Base-by-base conservation (phyloP, 2,329 filamentous ascomycete species). In the Teratosphaeria gauchensis region DNA sequence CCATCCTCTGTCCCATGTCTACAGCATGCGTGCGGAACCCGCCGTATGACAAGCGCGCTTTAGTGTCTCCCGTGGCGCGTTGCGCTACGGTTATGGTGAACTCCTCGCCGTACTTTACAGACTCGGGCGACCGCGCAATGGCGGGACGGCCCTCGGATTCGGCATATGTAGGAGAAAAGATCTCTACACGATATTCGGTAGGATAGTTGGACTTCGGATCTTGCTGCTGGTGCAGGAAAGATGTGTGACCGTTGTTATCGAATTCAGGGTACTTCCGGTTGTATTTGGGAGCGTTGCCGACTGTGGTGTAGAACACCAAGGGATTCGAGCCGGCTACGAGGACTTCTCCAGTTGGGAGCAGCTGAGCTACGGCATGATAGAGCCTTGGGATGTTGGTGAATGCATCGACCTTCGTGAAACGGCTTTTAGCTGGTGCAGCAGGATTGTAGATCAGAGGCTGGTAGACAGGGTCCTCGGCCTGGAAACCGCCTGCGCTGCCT, bases 261-360 rank as follows among this genome's bases (percentile, higher is more conserved):
- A 46, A 46, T 16, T 19, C 8, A 19, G 42, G 42, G 14, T 46
- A 46, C 7, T 16, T 16, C n/a, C 7, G 12, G n/a, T 46, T 46
- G 14, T n/a, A 7, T 3, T 21, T 46, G 42, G 42, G 42, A 19
- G 42, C 42, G 14, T 46, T 46, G 7, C 42, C 42, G 14, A n/a
- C 42, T 11, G 2, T 6, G 14, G 12, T 16, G n/a, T 46, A 46
- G 42, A 19, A 3, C 12, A 46, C 42, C 3, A 16, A 79, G 1
- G 83, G 83, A 69, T 84, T 84, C 58, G 80, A 83, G 33, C 83
- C 83, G 24, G 82, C 77, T 57, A 85, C 73, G 68, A 85, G 75
- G 7, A 85, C 69, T 0, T 81, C 84, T 28, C 83, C 83, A 65
- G 85, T 82, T 6, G 83, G 75, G 4, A 85, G 73, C 6, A 85